Evolutionary conservation across 2,329 filamentous ascomycete species (phyloP), one percentile per base, ranked within the genome.

Genomic region (Phialemonium atrogriseum): DNA sequence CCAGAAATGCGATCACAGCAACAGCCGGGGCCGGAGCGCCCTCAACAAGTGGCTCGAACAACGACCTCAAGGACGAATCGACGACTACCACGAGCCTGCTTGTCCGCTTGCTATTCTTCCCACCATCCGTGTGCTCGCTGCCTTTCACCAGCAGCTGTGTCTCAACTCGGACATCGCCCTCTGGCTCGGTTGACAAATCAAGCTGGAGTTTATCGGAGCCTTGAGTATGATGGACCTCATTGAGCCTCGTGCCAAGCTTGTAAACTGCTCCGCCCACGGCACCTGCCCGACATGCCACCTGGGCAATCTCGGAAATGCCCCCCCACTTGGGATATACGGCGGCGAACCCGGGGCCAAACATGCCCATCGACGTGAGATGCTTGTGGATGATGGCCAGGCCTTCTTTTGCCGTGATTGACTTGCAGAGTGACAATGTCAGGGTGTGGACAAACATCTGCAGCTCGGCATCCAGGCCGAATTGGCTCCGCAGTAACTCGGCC

Each of bases 291-390:
- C 91, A 96, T 5, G 80, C 84, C 15, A 94, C 87, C 62, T 98
- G 89, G 18, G 84, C 77, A 37, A 96, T 77, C 58, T 98, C 89
- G 19, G 86, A 82, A 27, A 83, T 68, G 17, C 89, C 87, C 27
- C 89, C 89, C 80, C 87, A 98, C 66, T 94, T 95, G 14, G 88
- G 81, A 43, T 94, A 75, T 10, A 98, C 77, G 27, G 86, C 84
- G 31, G 84, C 84, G 52, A 96, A 96, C 8, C 89, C 87, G 28
- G 83, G 73, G 0, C 89, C 89, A 46, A 95, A 89, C 5, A 84
- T 63, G 7, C 89, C 88, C 57, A 93, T 88, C 1, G 89, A 95
- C 10, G 74, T 73, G 30, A 96, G 62, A 56, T 98, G 88, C 26
- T 80, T 76, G 43, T 81, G 71, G 35, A 96, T 83, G 16, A 76